Base-by-base conservation (phyloP, 2,329 filamentous ascomycete genomes). In the Emergomyces africanus region DNA sequence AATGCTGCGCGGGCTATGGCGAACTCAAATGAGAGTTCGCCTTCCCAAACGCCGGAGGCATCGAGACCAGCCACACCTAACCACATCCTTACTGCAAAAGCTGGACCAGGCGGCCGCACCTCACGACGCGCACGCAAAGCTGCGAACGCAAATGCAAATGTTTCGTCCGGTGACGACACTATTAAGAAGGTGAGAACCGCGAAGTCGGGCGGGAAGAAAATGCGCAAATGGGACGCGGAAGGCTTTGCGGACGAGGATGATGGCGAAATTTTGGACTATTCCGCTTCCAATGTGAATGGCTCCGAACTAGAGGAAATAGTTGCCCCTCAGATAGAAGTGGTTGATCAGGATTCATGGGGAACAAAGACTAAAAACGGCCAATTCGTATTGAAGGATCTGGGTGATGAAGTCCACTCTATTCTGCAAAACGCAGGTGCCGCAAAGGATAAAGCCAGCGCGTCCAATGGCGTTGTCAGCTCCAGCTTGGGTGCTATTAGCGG, bases 351-450 rank as follows among this genome's bases (percentile, higher is more conserved):
- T 14, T 85, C 88, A 1, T 96, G 90, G 90, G 94, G 94, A 41
- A 88, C 82, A 41, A 86, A 84, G 68, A 95, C 88, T 15, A 83
- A 82, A 57, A 91, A 92, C 75, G 94, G 94, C 57, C 89, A 96
- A 69, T 99, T 97, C 67, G 86, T 97, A 54, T 78, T 99, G 63
- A 95, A 89, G 69, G 94, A 99, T 68, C 76, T 99, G 6, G 92
- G 91, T 62, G 90, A 96, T 65, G 90, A 99, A 74, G 90, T 99
- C 18, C 86, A 96, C 67, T 87, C 85, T 41, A 96, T 99, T 59
- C 79, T 99, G 50, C 84, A 89, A 39, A 83, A 86, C 25, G 89
- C 89, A n/a, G 85, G 90, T 66, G 82, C 82, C 10, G 84, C 84
- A 65, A 80, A 81, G 54, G 67, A 77, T 1, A 79, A 79, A 57